Base-by-base conservation (phyloP, 2,329 filamentous ascomycete genomes). In the Sclerotiophoma versabilis region DNA sequence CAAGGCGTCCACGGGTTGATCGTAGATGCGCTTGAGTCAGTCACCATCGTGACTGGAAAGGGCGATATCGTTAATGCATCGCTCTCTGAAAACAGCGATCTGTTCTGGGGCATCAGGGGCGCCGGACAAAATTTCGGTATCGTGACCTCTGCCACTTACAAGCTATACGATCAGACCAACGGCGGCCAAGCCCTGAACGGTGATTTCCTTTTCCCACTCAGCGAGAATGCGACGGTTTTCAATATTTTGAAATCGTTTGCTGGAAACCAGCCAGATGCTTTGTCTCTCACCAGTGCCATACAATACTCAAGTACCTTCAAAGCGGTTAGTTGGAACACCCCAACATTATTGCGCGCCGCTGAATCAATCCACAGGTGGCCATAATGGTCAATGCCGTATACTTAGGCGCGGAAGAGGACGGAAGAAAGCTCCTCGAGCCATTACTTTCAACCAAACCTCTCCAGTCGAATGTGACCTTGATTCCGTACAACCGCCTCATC, bases 1-100 rank as follows among this genome's bases (percentile, higher is more conserved):
- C 79, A 76, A 23, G 80, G 81, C 0, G 66, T 74, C n/a, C 72
- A 83, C 37, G 64, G 64, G 5, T 9, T 60, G 10, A 44, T 60
- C 1, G 25, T 50, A 1, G 64, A 67, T 27, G 34, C 49, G 5
- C 37, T 67, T 11, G 12, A 55, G 5, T 53, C 47, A 2, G 54
- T 57, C 5, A 19, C 43, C 6, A 46, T 74, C 8, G 66, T 75
- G 5, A 67, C 67, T n/a, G 69, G 62, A 4, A 53, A 38, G 4
- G 73, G 73, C 9, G 49, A 60, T 4, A 49, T 75, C 7, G 34
- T 75, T 5, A 64, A 48, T 3, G 74, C 64, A 12, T 75, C 68
- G 8, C 20, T 52, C 11, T 57, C 53, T 1, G 30, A 64, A 10
- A 66, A 76, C 30, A n/a, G 62, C 0, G 72, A 76, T 29, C 65